Evolutionary conservation across 306 rosid genomes (phyloP).

Genomic region (Citrullus mucosospermus): DNA sequence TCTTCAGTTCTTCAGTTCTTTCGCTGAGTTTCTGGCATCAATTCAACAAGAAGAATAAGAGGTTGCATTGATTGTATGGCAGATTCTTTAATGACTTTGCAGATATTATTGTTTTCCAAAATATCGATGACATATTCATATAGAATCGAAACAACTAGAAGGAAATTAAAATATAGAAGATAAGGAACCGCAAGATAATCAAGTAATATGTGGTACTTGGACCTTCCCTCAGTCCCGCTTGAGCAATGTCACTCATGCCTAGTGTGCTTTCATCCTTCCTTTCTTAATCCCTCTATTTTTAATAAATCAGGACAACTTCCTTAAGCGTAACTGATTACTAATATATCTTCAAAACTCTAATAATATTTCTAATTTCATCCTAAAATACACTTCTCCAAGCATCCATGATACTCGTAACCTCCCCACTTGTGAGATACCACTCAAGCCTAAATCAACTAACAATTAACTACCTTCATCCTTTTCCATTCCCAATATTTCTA

Average conservation of each 20-base stretch:
- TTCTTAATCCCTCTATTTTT: not conserved
- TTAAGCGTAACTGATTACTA: not conserved
- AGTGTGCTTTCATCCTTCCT: not conserved
- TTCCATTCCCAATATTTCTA: not conserved
- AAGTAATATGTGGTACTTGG: not conserved
- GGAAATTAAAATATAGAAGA: not conserved
- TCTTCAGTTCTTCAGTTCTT: slow-evolving; percentile 50
- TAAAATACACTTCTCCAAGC: too few relatives aligned
- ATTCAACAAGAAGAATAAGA: slow-evolving; percentile 1
- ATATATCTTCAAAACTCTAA: not conserved
- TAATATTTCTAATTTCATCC: not conserved
- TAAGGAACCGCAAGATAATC: not conserved
- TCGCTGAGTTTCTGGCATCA: slow-evolving; percentile 42
- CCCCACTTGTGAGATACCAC: not conserved
- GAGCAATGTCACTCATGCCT: not conserved
- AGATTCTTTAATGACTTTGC: not conserved
- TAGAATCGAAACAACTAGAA: not conserved
- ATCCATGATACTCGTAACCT: not conserved
- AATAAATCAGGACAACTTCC: not conserved
- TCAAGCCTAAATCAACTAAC: not conserved
- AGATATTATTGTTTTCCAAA: not conserved
- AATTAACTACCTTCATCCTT: not conserved
- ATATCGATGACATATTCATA: not conserved
- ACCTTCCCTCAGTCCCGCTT: not conserved
- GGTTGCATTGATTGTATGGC: slow-evolving; percentile 2